A percentile compares a stretch with the other conserved stretches of the same genome.
Conservation (phyloP, 768 basidiomycete species). For the Wakefieldia striispora region DNA sequence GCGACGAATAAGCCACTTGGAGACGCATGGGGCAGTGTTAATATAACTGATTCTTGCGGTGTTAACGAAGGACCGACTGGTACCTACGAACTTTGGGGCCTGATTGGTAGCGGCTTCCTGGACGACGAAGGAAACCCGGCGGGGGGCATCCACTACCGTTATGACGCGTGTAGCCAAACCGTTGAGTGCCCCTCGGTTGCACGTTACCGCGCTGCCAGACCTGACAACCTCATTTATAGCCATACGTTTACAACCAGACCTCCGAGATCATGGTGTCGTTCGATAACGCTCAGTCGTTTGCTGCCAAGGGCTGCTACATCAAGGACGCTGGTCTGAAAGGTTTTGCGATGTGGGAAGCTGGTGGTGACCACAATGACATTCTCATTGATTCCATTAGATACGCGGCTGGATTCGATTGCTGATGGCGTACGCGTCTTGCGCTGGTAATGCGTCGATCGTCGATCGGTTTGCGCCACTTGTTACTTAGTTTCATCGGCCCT, state of each 20-base stretch:
- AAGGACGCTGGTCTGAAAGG: slow-evolving; percentile 50
- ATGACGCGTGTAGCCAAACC: slow-evolving; percentile 67
- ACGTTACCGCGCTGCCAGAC: not conserved
- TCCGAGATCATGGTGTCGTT: slow-evolving; percentile 59
- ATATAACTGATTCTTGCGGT: slow-evolving; percentile 58
- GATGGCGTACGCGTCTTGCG: not conserved
- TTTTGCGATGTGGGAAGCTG: slow-evolving; percentile 71
- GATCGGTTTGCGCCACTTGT: no score
- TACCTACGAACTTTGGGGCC: slow-evolving; percentile 56
- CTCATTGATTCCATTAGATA: slow-evolving; percentile 53
- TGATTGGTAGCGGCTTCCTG: slow-evolving; percentile 55
- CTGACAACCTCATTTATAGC: slow-evolving; percentile 35
- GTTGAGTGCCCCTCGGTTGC: slow-evolving; percentile 36
- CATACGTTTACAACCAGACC: slow-evolving; percentile 58
- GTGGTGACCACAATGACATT: slow-evolving; percentile 57
- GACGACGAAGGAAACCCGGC: slow-evolving; percentile 27
- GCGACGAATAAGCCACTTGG: slow-evolving; percentile 42
- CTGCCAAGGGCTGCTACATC: slow-evolving; percentile 59
- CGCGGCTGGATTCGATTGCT: not conserved
- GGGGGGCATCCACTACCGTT: slow-evolving; percentile 49
- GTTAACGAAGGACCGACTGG: slow-evolving; percentile 45
- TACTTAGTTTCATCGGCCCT: no score
- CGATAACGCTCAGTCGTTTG: slow-evolving; percentile 57
- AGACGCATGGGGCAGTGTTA: slow-evolving; percentile 53
- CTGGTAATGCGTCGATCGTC: no score